Base-by-base conservation (phyloP, 495 filamentous ascomycete genomes). In the Hypoxylon perforatum region DNA sequence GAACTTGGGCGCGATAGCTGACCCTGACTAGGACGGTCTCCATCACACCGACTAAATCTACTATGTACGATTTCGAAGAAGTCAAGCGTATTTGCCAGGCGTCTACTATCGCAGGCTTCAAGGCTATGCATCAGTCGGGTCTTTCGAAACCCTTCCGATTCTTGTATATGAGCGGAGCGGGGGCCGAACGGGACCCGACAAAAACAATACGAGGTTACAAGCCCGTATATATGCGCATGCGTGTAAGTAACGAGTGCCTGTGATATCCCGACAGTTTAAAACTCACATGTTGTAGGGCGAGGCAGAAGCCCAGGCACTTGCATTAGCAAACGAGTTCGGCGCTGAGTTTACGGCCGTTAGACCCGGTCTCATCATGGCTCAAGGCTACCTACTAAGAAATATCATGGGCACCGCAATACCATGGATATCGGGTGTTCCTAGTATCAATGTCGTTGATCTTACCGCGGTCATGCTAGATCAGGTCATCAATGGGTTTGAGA, bases 151-250 rank as follows among this genome's bases (percentile, higher is more conserved):
- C 75, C 0, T 80, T 82, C 41, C 72, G 78, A n/a, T 85, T 86
- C 62, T 51, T 85, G 6, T 86, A 84, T 52, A 75, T 78, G 48
- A 83, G 80, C 45, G 83, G 78, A 23, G 72, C 73, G 3, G 69
- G 73, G 3, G 63, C 66, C 9, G 75, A 78, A 55, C 61, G 78
- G 28, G 82, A 85, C 54, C 74, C 72, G 25, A 72, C 41, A 12
- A 76, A 82, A 51, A 75, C 53, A n/a, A 73, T 76, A 14, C 61
- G 36, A 5, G n/a, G n/a, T n/a, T 64, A 77, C 11, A 58, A 75
- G 60, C 47, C 73, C 0, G 69, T 81, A 25, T 84, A 83, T 62
- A 59, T 49, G n/a, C 63, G 76, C n/a, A 81, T 84, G 77, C 68
- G 76, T 14, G 72, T 77, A 67, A 65, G 49, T 39, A 35, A 14